A percentile compares a stretch with the other conserved stretches of the same genome.
Evolutionary conservation across 805 yeast genomes (phyloP).

Genomic region (Metschnikowia anglica): DNA sequence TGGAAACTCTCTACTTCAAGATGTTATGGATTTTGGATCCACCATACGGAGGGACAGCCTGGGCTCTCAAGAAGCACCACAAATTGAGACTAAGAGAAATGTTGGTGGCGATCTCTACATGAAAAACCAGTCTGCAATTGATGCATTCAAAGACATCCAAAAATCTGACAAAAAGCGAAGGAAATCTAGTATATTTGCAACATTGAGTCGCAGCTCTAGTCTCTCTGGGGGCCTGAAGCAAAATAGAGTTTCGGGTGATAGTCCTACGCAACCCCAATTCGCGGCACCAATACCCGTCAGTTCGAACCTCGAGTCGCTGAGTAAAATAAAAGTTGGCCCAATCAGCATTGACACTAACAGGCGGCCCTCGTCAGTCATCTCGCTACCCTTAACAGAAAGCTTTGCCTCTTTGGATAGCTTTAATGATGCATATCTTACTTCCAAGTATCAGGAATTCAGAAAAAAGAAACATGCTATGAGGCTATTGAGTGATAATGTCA

Average conservation of each 20-base stretch:
- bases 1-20: slow-evolving; percentile 24
- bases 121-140: slow-evolving; percentile 41
- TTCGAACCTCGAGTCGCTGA: slow-evolving; percentile 8
- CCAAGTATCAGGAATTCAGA: slow-evolving; percentile 36
- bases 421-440: slow-evolving; percentile 53
- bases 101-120: slow-evolving; percentile 47
- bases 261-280: neutral
- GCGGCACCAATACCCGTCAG: slow-evolving; percentile 2
- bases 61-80: slow-evolving; percentile 38
- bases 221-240: slow-evolving; percentile 9
- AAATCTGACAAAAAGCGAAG: slow-evolving; percentile 41
- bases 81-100: slow-evolving; percentile 45
- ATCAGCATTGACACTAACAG: slow-evolving; percentile 26
- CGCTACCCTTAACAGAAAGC: slow-evolving; percentile 67
- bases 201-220: slow-evolving; percentile 13
- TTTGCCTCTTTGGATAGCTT: slow-evolving; percentile 76
- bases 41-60: slow-evolving; percentile 24
- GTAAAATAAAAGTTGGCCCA: slow-evolving; percentile 36
- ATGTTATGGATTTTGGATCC: slow-evolving; percentile 32
- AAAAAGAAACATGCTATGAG: slow-evolving; percentile 16
- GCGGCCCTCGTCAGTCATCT: slow-evolving; percentile 65
- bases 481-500: slow-evolving; percentile 5
- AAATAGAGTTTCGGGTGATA: slow-evolving; percentile 4
- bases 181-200: slow-evolving; percentile 22
- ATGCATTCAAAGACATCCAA: slow-evolving; percentile 44